Conservation (phyloP, 208 protist species). For the Novymonas esmeraldas region DNA sequence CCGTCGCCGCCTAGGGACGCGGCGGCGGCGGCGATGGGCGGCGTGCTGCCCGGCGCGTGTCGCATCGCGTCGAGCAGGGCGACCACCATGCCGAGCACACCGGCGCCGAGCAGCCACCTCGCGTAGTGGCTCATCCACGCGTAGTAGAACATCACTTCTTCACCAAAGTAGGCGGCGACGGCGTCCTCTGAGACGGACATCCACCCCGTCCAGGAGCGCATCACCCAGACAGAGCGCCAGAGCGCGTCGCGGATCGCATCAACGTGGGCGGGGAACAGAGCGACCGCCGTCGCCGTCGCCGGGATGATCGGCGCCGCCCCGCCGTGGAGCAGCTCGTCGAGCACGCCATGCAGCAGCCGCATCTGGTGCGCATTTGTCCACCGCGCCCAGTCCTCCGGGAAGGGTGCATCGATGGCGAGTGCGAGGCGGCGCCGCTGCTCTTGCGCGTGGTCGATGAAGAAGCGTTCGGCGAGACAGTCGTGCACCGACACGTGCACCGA, state of each 20-base stretch:
- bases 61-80: too few species aligned
- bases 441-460: conserved; percentile 38
- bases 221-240: conserved; percentile 15
- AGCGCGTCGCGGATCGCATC: conserved; percentile 36
- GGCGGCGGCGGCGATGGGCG: not conserved
- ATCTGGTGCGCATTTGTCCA: conserved; percentile 48
- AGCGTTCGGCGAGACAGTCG: conserved; percentile 28
- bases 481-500: conserved; percentile 44
- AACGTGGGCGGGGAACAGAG: conserved; percentile 44
- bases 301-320: conserved; percentile 27
- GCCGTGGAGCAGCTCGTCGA: conserved; percentile 40
- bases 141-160: conserved; percentile 75
- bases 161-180: conserved; percentile 60
- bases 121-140: conserved; percentile 83
- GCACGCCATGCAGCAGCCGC: conserved; percentile 44
- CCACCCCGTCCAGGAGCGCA: conserved; percentile 12
- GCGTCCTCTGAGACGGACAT: conserved; percentile 26
- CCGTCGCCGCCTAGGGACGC: conserved; percentile 4
- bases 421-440: conserved; percentile 17
- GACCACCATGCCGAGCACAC: conserved; percentile 11
- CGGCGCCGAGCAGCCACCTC: conserved; percentile 47
- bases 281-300: conserved; percentile 8
- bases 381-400: conserved; percentile 23
- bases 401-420: conserved; percentile 37
- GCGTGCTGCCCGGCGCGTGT: not conserved